Evolutionary conservation across 2,329 filamentous ascomycete species (phyloP).

Genomic region (Ophiostoma himal-ulmi): DNA sequence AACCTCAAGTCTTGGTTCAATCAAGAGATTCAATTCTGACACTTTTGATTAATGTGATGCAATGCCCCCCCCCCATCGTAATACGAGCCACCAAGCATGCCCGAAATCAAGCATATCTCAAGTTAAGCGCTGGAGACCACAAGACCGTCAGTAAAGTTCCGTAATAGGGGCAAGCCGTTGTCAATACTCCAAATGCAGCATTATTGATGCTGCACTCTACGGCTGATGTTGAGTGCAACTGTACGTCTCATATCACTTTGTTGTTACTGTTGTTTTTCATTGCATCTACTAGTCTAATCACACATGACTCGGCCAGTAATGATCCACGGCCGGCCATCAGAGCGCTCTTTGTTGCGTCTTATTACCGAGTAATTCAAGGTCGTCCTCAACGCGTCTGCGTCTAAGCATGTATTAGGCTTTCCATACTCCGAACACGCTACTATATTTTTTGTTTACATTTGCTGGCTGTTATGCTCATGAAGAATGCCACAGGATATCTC

Average conservation of each 20-base stretch:
- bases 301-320: conserved; percentile 6
- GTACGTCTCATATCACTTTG: not conserved
- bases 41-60: no score
- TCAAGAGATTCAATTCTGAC: not conserved
- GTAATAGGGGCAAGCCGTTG: not conserved
- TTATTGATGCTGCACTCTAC: not conserved
- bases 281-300: not conserved
- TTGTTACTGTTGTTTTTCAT: not conserved
- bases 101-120: not conserved
- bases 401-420: not conserved
- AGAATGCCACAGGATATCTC: conserved; percentile 5
- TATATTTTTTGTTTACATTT: not conserved
- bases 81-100: not conserved
- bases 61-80: not conserved
- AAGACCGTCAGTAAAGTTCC: not conserved
- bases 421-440: not conserved
- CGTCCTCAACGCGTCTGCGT: not conserved
- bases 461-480: not conserved
- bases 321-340: not conserved
- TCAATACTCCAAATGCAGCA: not conserved
- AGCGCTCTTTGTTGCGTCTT: not conserved
- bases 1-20: not conserved
- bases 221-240: not conserved
- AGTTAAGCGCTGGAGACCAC: not conserved
- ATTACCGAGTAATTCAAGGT: not conserved